A percentile compares a stretch with the other conserved stretches of the same genome.
These are phyloP conservation scores for Nigrospora osmanthi DNA, from an alignment of 2,329 filamentous ascomycete species.

Conservation along the genomic window DNA sequence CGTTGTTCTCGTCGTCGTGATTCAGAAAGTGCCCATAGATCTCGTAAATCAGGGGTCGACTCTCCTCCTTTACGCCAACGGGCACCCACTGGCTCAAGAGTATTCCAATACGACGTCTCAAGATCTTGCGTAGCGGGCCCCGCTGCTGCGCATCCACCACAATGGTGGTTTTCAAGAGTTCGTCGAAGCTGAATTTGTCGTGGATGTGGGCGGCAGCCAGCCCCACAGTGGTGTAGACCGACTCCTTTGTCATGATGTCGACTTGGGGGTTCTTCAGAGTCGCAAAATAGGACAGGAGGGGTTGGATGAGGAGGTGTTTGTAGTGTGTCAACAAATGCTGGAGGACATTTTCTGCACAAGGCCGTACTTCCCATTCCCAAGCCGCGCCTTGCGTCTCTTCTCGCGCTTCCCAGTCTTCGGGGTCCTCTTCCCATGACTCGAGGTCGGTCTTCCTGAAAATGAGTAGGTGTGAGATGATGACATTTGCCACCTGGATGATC, in stretches of 20 bases:
- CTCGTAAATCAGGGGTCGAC: conserved; percentile 70
- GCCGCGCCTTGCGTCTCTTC: conserved; percentile 79
- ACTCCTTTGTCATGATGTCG: conserved; percentile 82
- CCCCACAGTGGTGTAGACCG: conserved; percentile 88
- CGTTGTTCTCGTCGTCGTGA: conserved; percentile 69
- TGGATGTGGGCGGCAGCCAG: conserved; percentile 72
- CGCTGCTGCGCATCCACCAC: conserved; percentile 67
- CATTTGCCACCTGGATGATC: conserved; percentile 73
- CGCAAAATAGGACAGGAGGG: conserved; percentile 75
- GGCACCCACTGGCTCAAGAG: conserved; percentile 85
- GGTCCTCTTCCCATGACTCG: conserved; percentile 87
- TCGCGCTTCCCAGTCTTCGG: conserved; percentile 89
- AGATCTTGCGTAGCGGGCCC: conserved; percentile 62
- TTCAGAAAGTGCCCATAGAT: conserved; percentile 85
- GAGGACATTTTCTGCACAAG: conserved; percentile 90
- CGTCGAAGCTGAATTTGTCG: conserved; percentile 73
- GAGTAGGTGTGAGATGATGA: conserved; percentile 81
- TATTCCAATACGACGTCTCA: conserved; percentile 82
- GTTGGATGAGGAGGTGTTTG: conserved; percentile 72
- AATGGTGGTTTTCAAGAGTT: conserved; percentile 67
- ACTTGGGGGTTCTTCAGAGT: conserved; percentile 58
- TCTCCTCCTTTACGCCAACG: conserved; percentile 62
- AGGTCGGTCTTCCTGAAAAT: conserved; percentile 80
- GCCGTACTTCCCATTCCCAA: conserved; percentile 87
- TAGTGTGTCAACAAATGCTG: conserved; percentile 85